Base-by-base conservation (phyloP, 768 basidiomycete genomes). In the Kwoniella sp. region DNA sequence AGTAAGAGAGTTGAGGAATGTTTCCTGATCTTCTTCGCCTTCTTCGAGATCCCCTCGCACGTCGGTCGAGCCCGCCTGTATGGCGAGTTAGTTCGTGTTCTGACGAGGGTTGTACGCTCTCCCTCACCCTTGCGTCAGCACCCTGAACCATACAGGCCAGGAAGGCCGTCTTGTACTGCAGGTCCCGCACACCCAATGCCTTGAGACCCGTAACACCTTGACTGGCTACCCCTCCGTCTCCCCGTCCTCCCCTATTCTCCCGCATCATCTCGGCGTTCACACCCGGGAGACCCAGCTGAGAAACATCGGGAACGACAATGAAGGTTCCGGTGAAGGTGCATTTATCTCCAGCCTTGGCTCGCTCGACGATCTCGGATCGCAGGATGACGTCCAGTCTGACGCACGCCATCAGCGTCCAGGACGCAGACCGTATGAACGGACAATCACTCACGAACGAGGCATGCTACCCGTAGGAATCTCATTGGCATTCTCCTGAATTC, bases 271-370 rank as follows among this genome's bases (percentile, higher is more conserved):
- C 84, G 0, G 91, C 85, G 72, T 90, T 93, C 23, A 95, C 92
- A 14, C 95, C 95, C 1, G 92, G 92, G 14, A 98, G 75, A 2
- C 92, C 90, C 17, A 99, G 82, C 73, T 95, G 92, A 58, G 90
- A 87, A 43, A 98, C 93, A 76, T 99, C 95, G 3, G 95, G 95
- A 0, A 99, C 92, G 46, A 98, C 93, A 64, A 98, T 92, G 76
- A 99, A 98, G 0, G 89, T 88, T 17, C 95, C 95, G 5, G 89
- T 95, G 73, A 99, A 98, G 43, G 93, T 87, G 71, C 90, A 95
- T 75, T 95, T 96, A 75, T 99, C 95, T 63, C 95, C 95, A 1
- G 95, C 95, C 73, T 99, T 99, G 11, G 93, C 93, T n/a, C 89
- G 84, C 73, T 99, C 95, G 31, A 99, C 95, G 61, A 98, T 82